Percentiles rank a stretch among this genome's conserved stretches.
Evolutionary conservation across 345 rosid species (phyloP).

Genomic region (Eucalyptus curtisii): DNA sequence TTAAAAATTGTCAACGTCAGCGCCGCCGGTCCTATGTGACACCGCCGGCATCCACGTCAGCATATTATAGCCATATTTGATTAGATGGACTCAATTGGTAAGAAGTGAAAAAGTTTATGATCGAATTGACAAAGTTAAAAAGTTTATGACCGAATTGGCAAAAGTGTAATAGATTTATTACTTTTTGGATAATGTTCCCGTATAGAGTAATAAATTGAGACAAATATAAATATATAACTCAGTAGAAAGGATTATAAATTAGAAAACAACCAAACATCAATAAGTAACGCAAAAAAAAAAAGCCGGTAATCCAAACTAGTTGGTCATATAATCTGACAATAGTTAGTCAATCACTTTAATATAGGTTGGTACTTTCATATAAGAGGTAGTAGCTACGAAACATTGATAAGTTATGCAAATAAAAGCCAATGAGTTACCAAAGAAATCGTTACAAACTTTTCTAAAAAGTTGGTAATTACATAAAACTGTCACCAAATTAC

Average conservation of each 20-base stretch:
- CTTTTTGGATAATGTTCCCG: too few relatives aligned
- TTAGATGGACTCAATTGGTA: too few relatives aligned
- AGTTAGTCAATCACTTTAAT: background rate
- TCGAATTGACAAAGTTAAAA: too few relatives aligned
- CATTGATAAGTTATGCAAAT: background rate
- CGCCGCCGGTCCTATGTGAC: too few relatives aligned
- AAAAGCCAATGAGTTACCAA: background rate
- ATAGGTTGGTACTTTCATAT: background rate
- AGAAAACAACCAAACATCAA: background rate
- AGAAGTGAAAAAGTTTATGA: too few relatives aligned
- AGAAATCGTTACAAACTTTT: background rate
- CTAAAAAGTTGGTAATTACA: background rate
- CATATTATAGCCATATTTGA: too few relatives aligned
- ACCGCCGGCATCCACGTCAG: too few relatives aligned
- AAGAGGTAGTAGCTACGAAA: background rate
- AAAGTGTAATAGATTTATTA: too few relatives aligned
- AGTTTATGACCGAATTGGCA: too few relatives aligned
- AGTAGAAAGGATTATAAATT: background rate
- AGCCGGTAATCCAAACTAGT: background rate
- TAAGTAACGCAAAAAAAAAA: background rate
- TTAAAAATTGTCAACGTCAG: too few relatives aligned
- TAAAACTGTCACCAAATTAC: background rate
- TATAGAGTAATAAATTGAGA: background rate
- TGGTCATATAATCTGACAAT: background rate
- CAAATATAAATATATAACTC: background rate